Percentiles rank a stretch among this genome's conserved stretches.
These are phyloP conservation scores for Musa beccarii DNA, from an alignment of 176 grass and related monocot genomes.

Conservation along the genomic window DNA sequence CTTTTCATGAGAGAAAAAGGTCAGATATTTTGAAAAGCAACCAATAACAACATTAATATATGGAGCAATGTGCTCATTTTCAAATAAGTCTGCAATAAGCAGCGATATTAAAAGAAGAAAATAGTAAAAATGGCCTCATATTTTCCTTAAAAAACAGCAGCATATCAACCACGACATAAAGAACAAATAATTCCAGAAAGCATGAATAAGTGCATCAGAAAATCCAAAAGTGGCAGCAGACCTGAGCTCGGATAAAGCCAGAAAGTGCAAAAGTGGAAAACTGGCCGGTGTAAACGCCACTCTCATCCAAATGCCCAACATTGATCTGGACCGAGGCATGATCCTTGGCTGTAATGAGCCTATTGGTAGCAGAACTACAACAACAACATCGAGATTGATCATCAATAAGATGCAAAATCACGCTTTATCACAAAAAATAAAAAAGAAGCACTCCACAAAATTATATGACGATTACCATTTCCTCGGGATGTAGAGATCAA, in stretches of 20 bases:
- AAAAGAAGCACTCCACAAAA: background rate
- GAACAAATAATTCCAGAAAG: too few relatives aligned
- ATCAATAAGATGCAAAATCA: too few relatives aligned
- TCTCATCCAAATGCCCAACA: constrained; percentile 11
- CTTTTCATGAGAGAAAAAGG: too few relatives aligned
- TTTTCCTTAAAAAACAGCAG: too few relatives aligned
- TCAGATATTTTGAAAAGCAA: too few relatives aligned
- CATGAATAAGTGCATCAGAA: too few relatives aligned
- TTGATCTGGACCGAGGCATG: constrained; percentile 14
- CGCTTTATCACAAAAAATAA: background rate
- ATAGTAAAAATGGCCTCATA: too few relatives aligned
- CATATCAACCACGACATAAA: too few relatives aligned
- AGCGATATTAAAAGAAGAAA: too few relatives aligned
- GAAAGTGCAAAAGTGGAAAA: constrained; percentile 1
- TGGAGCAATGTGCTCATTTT: too few relatives aligned
- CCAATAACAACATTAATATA: too few relatives aligned
- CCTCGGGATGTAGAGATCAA: constrained; percentile 9
- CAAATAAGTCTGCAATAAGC: too few relatives aligned
- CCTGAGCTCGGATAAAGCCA: constrained; percentile 14
- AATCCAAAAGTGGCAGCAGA: background rate
- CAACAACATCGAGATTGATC: background rate
- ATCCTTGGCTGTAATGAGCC: constrained; percentile 10
- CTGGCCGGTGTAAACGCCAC: constrained; percentile 6
- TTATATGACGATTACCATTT: background rate
- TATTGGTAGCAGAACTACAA: constrained; percentile 10